phyloP scores from a whole-genome alignment of 2,329 filamentous ascomycete species.

The Lachnellula occidentalis region DNA sequence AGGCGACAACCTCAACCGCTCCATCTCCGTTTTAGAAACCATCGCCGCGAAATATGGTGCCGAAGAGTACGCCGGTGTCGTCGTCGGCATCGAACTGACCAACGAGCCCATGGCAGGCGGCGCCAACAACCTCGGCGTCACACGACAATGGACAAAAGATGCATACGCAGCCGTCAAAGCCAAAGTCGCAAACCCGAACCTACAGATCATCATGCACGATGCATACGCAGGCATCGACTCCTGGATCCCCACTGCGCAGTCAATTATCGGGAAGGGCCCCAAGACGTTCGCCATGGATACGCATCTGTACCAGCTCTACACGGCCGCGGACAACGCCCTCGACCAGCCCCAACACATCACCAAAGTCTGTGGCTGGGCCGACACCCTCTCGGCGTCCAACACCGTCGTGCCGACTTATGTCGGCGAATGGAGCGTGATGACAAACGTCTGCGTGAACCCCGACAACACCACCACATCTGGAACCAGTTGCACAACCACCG shows the following conservation, averaged over 20 bases:
- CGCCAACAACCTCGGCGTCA: conserved; percentile 32
- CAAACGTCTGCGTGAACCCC: conserved; percentile 36
- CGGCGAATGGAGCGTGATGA: conserved; percentile 37
- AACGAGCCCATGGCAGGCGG: conserved; percentile 37
- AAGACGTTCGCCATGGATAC: conserved; percentile 35
- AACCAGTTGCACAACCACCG: conserved; percentile 26
- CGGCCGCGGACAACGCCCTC: conserved; percentile 30
- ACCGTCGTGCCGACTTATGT: conserved; percentile 34
- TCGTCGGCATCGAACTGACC: conserved; percentile 36
- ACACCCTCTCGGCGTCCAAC: conserved; percentile 26
- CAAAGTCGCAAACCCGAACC: conserved; percentile 28
- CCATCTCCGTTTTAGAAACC: conserved; percentile 33
- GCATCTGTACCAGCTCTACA: conserved; percentile 38
- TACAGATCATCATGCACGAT: conserved; percentile 37
- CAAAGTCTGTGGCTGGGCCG: conserved; percentile 35
- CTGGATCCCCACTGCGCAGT: conserved; percentile 31
- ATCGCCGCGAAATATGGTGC: conserved; percentile 38
- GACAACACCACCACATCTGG: conserved; percentile 34
- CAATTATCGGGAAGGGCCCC: conserved; percentile 7
- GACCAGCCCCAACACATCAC: conserved; percentile 34
- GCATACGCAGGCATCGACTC: conserved; percentile 28
- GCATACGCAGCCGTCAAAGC: conserved; percentile 32
- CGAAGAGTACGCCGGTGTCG: conserved; percentile 34
- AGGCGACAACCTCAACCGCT: conserved; percentile 29
- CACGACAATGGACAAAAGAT: conserved; percentile 32